Evolutionary conservation across 305 asterid species (phyloP), one percentile per base, ranked within the genome.

Genomic region (Rubia peregrina): DNA sequence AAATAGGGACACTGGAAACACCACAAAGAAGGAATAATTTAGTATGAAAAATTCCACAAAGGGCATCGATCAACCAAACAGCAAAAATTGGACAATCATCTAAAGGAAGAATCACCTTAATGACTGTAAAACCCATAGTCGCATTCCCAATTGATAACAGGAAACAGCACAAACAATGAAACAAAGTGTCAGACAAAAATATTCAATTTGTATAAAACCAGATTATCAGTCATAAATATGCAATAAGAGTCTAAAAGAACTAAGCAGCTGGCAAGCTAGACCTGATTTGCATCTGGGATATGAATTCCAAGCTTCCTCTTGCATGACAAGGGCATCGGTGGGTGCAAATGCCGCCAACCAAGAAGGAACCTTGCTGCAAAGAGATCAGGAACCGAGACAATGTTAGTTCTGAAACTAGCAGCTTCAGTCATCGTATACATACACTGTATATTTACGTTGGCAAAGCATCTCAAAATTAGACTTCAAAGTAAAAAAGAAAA

Each of bases 231-330:
- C 33, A 67, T 49, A 61, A 19, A 49, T 24, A 67, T 41, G 73
- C 48, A 56, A 62, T 75, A 72, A 38, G 49, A 11, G 22, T 70
- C 51, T 59, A 62, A 16, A 62, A 59, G 48, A 17, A 63, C 67
- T 49, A 61, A 19, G 38, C 38, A 55, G 74, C 55, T 41, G 42
- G 76, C 33, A 78, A 43, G 59, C 59, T 73, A 17, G 10, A 90
- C 98, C 92, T 84, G 98, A 85, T 88, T 85, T 89, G 77, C 97
- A 90, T 81, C 83, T 83, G 13, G 97, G 98, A 68, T 81, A 90
- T 38, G 97, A 94, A 75, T 92, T 90, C 98, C 98, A 92, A 69
- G 98, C 90, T 86, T 92, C 98, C 78, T 92, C 98, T 80, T 92
- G 97, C 97, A 92, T 80, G 76, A 90, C 88, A 69, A 92, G 97